Conservation (phyloP, 1,139 yeast genomes). For the Meyerozyma athensensis region DNA sequence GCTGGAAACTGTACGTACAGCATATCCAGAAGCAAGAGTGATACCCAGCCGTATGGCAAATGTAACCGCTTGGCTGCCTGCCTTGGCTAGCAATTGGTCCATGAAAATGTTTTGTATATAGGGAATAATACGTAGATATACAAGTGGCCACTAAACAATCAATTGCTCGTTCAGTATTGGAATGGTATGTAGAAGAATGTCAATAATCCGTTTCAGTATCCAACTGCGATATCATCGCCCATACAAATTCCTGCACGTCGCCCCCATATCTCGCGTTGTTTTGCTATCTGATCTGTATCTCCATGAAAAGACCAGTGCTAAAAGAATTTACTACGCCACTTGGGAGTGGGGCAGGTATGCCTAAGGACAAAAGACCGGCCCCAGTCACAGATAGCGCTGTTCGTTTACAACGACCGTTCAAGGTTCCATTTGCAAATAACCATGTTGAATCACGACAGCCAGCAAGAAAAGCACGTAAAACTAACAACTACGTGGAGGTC, state of each 20-base stretch:
- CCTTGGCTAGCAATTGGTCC: constrained; percentile 39
- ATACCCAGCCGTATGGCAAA: constrained; percentile 78
- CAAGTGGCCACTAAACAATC: too few species aligned
- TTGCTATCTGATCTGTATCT: too few species aligned
- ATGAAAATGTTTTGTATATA: too few species aligned
- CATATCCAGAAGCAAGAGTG: constrained; percentile 71
- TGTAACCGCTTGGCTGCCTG: constrained; percentile 75
- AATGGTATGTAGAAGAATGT: too few species aligned
- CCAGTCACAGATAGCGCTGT: constrained; percentile 31
- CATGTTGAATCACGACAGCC: constrained; percentile 10
- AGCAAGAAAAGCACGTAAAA: constrained; percentile 26
- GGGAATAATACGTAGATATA: too few species aligned
- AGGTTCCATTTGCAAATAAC: constrained; percentile 34
- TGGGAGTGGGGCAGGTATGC: constrained; percentile 44
- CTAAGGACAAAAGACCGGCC: constrained; percentile 39
- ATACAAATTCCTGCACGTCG: too few species aligned
- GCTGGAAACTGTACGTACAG: constrained; percentile 58
- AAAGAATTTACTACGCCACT: constrained; percentile 40
- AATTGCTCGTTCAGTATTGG: too few species aligned
- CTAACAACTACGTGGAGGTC: constrained; percentile 25
- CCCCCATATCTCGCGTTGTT: constrained; percentile 2
- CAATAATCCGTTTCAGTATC: too few species aligned
- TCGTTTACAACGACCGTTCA: constrained; percentile 38
- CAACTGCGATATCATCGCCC: too few species aligned
- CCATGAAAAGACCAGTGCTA: constrained; percentile 34